Conservation (phyloP, 768 basidiomycete genomes). For the Serendipita sp. region DNA sequence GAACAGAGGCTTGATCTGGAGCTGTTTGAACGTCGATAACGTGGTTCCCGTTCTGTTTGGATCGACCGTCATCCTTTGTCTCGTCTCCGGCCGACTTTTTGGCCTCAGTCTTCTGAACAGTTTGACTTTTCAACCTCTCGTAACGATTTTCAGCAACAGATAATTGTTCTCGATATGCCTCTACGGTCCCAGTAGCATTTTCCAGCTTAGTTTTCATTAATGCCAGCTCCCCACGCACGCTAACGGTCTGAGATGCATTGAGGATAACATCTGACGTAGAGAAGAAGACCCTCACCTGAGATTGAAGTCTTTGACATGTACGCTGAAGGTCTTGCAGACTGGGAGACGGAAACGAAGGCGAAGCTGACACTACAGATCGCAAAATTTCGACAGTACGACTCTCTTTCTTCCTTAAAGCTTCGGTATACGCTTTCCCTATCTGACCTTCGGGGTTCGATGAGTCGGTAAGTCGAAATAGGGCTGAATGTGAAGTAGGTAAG, state of each 20-base stretch:
- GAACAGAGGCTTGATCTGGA: not conserved
- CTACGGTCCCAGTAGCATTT: slow-evolving; percentile 34
- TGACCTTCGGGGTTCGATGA: not conserved
- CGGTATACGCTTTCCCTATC: not conserved
- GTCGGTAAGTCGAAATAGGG: not conserved
- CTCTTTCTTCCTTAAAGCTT: slow-evolving; percentile 3
- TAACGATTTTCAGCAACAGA: slow-evolving; percentile 41
- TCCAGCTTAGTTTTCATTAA: slow-evolving; percentile 32
- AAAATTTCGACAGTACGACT: slow-evolving; percentile 1
- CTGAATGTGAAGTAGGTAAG: not conserved
- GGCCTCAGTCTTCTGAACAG: slow-evolving; percentile 32
- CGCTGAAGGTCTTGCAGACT: not conserved
- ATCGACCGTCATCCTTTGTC: slow-evolving; percentile 8
- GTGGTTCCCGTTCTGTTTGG: slow-evolving; percentile 15
- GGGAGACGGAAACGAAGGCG: not conserved
- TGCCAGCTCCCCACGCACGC: slow-evolving; percentile 26
- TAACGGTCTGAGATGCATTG: not conserved
- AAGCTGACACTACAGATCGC: not conserved
- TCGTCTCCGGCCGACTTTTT: slow-evolving; percentile 23
- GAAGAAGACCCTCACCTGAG: not conserved
- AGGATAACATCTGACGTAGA: not conserved
- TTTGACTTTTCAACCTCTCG: slow-evolving; percentile 42
- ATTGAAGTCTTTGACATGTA: not conserved
- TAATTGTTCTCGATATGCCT: slow-evolving; percentile 36
- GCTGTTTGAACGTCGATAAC: slow-evolving; percentile 30